phyloP scores from a whole-genome alignment of 345 rosid species.

The Capsella bursapastoris region DNA sequence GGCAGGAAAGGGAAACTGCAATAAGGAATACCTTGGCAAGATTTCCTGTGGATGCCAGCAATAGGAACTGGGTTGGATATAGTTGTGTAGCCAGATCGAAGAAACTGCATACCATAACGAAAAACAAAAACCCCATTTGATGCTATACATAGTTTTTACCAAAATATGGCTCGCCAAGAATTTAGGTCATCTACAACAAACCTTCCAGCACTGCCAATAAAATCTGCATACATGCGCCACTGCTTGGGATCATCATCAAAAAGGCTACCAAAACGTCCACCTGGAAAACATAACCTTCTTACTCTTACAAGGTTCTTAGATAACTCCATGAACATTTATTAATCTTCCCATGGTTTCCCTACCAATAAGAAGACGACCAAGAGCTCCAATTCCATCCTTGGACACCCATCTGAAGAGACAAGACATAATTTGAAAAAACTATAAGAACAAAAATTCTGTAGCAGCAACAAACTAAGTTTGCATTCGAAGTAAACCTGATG shows the following conservation, averaged over 20 bases:
- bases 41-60: constrained; percentile 92
- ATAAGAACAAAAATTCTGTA: background rate
- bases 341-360: constrained; percentile 43
- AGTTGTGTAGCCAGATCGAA: constrained; percentile 87
- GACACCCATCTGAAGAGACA: constrained; percentile 87
- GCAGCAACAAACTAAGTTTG: constrained; percentile 20
- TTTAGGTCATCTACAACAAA: constrained; percentile 35
- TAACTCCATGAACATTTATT: constrained; percentile 21
- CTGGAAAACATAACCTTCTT: constrained; percentile 50
- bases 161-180: constrained; percentile 22
- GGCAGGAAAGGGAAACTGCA: constrained; percentile 1
- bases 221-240: constrained; percentile 99
- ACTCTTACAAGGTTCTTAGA: constrained; percentile 32
- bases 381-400: constrained; percentile 97
- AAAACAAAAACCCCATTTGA: constrained; percentile 19
- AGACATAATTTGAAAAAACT: background rate
- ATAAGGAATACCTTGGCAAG: constrained; percentile 77
- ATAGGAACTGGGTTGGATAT: constrained; percentile 90
- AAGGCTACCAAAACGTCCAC: constrained; percentile 90
- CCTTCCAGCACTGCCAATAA: constrained; percentile 99
- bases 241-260: constrained; percentile 98
- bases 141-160: constrained; percentile 9
- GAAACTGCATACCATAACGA: constrained; percentile 59
- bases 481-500: constrained; percentile 58
- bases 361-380: constrained; percentile 95